phyloP scores from a whole-genome alignment of 176 grass and related monocot genomes.

The Phoenix roebelenii region DNA sequence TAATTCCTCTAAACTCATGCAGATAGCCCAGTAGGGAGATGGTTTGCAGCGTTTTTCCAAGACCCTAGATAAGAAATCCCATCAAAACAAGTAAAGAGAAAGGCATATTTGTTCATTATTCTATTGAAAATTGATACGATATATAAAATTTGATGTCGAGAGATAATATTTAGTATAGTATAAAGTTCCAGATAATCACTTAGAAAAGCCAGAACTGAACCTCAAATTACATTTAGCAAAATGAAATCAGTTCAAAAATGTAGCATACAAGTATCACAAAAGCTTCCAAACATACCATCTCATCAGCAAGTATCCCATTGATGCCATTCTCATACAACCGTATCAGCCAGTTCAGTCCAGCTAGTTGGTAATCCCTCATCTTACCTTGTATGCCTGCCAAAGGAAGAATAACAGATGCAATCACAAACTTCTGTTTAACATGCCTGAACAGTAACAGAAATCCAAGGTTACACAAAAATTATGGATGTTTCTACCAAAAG shows the following conservation, averaged over 20 bases:
- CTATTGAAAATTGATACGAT: too few relatives aligned
- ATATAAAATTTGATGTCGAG: too few relatives aligned
- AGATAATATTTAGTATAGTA: too few relatives aligned
- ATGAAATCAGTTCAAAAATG: too few relatives aligned
- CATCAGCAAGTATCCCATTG: constrained; percentile 97
- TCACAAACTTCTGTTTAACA: background rate
- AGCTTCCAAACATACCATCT: constrained; percentile 55
- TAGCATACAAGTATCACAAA: too few relatives aligned
- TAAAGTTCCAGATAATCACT: too few relatives aligned
- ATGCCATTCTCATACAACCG: constrained; percentile 95
- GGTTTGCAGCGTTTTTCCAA: constrained; percentile 98
- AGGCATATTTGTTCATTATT: too few relatives aligned
- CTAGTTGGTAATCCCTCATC: constrained; percentile 96
- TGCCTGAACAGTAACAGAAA: too few relatives aligned
- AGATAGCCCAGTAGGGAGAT: constrained; percentile 90
- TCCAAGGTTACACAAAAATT: too few relatives aligned
- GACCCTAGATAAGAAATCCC: constrained; percentile 46
- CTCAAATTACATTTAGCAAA: too few relatives aligned
- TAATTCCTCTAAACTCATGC: constrained; percentile 89
- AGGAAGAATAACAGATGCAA: constrained; percentile 6
- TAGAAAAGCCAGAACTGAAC: too few relatives aligned
- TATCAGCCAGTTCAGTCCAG: constrained; percentile 98
- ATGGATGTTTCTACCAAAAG: too few relatives aligned
- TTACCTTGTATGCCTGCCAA: constrained; percentile 87
- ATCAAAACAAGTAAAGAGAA: constrained; percentile 1